A percentile compares a stretch with the other conserved stretches of the same genome.
Evolutionary conservation across 2,329 filamentous ascomycete genomes (phyloP).

Genomic region (Incumbomyces lentus): DNA sequence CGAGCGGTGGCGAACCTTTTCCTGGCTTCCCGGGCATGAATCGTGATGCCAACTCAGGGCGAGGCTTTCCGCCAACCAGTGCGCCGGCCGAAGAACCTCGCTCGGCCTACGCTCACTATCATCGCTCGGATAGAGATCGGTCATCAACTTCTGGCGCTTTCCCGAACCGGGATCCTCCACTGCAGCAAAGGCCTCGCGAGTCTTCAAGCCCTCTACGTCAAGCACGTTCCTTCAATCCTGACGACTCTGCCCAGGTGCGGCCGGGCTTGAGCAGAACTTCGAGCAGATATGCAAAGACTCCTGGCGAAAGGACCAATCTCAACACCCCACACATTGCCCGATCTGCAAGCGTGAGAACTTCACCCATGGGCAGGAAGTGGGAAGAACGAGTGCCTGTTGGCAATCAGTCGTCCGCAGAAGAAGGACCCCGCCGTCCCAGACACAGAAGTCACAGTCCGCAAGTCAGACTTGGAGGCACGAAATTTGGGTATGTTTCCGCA

Average conservation of each 20-base stretch:
- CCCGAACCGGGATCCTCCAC: constrained; percentile 11
- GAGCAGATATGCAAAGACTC: constrained; percentile 43
- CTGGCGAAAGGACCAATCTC: constrained; percentile 49
- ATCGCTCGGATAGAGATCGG: constrained; percentile 13
- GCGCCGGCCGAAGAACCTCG: constrained; percentile 43
- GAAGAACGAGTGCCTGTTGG: constrained; percentile 22
- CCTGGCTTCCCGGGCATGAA: constrained; percentile 26
- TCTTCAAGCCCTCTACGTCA: constrained; percentile 30
- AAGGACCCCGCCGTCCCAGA: constrained; percentile 22
- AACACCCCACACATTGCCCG: constrained; percentile 41
- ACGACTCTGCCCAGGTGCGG: constrained; percentile 25
- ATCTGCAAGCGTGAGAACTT: constrained; percentile 44
- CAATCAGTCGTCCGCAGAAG: constrained; percentile 30
- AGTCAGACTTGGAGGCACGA: constrained; percentile 16
- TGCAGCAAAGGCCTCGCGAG: constrained; percentile 10
- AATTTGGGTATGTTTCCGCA: constrained; percentile 13
- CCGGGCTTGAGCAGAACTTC: constrained; percentile 38
- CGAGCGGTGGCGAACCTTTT: constrained; percentile 16
- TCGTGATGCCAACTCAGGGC: constrained; percentile 34
- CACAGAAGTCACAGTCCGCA: constrained; percentile 37
- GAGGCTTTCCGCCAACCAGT: constrained; percentile 38
- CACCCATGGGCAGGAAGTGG: constrained; percentile 29
- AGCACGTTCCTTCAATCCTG: constrained; percentile 26
- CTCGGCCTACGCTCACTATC: constrained; percentile 36
- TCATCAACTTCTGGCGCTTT: constrained; percentile 9